These are phyloP conservation scores for Metarhizium robertsii DNA, from an alignment of 2,329 filamentous ascomycete species.

Conservation along the genomic window DNA sequence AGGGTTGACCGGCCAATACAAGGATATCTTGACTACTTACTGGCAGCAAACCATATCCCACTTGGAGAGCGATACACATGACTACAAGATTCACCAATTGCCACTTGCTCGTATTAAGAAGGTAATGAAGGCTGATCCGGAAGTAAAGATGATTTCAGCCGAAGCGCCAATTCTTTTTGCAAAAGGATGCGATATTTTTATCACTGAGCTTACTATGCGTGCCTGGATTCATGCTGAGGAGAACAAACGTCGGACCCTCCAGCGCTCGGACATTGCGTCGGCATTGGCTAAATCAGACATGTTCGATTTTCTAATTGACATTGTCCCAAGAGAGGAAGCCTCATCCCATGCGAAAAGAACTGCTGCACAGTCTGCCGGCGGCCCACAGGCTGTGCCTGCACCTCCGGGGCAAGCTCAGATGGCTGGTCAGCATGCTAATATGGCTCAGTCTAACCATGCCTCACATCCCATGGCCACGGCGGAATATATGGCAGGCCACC, in stretches of 20 bases:
- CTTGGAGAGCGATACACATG: slow-evolving; percentile 88
- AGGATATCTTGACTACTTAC: slow-evolving; percentile 96
- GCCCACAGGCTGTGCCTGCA: slow-evolving; percentile 35
- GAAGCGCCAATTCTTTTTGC: slow-evolving; percentile 97
- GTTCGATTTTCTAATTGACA: slow-evolving; percentile 99
- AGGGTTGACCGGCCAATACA: slow-evolving; percentile 83
- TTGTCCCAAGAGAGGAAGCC: slow-evolving; percentile 92
- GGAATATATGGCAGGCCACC: slow-evolving; percentile 56
- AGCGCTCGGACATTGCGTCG: slow-evolving; percentile 92
- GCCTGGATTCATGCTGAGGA: slow-evolving; percentile 99
- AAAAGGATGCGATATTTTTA: slow-evolving; percentile 98
- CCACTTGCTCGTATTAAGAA: slow-evolving; percentile 99
- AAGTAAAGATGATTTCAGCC: slow-evolving; percentile 99
- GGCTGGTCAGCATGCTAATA: slow-evolving; percentile 38
- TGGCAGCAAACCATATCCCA: slow-evolving; percentile 98
- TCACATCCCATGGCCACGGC: slow-evolving; percentile 48
- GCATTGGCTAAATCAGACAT: slow-evolving; percentile 96
- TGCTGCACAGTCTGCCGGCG: slow-evolving; percentile 37
- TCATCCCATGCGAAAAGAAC: slow-evolving; percentile 74
- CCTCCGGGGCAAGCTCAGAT: slow-evolving; percentile 41
- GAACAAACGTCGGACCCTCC: slow-evolving; percentile 92
- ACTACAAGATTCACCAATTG: slow-evolving; percentile 97
- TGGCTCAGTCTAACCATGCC: slow-evolving; percentile 46
- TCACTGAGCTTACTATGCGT: slow-evolving; percentile 97
- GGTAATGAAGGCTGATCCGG: slow-evolving; percentile 98